These are phyloP conservation scores for Scutellaria baicalensis DNA, from an alignment of 257 asterid genomes.

Conservation along the genomic window DNA sequence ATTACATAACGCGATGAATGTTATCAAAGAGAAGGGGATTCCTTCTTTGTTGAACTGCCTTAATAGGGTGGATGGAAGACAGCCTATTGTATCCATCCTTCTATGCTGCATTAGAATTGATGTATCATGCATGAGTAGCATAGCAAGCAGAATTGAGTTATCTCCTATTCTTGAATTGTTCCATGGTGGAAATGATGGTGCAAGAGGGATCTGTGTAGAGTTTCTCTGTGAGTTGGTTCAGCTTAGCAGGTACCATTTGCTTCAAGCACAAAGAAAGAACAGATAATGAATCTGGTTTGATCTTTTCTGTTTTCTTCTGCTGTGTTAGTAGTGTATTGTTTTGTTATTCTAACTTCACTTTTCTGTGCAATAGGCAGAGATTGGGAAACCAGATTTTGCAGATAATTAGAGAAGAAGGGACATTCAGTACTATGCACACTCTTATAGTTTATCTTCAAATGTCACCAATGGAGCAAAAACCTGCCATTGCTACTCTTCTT, in stretches of 20 bases:
- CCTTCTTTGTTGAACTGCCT: constrained; percentile 62
- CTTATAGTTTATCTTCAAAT: constrained; percentile 70
- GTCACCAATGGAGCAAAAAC: constrained; percentile 80
- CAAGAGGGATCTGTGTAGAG: constrained; percentile 54
- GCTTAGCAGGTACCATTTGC: constrained; percentile 41
- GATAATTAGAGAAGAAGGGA: constrained; percentile 72
- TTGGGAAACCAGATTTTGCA: constrained; percentile 56
- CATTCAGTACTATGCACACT: constrained; percentile 71
- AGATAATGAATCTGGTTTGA: no score
- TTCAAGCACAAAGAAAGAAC: no score
- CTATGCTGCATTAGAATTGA: constrained; percentile 56
- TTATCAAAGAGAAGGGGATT: constrained; percentile 45
- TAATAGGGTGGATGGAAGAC: constrained; percentile 40
- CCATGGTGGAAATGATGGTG: constrained; percentile 60
- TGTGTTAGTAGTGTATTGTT: no score
- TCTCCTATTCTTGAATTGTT: constrained; percentile 65
- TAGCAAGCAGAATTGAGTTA: constrained; percentile 55
- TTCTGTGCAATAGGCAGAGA: constrained; percentile 39
- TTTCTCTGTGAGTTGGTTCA: constrained; percentile 66
- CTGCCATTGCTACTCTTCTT: constrained; percentile 68
- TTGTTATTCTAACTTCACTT: neutral
- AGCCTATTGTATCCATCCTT: constrained; percentile 42
- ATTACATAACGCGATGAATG: constrained; percentile 25
- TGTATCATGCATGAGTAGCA: constrained; percentile 38
- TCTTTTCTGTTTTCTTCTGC: no score